These are phyloP conservation scores for Geotrichum klebahnii DNA, from an alignment of 1,139 yeast species.

Conservation along the genomic window DNA sequence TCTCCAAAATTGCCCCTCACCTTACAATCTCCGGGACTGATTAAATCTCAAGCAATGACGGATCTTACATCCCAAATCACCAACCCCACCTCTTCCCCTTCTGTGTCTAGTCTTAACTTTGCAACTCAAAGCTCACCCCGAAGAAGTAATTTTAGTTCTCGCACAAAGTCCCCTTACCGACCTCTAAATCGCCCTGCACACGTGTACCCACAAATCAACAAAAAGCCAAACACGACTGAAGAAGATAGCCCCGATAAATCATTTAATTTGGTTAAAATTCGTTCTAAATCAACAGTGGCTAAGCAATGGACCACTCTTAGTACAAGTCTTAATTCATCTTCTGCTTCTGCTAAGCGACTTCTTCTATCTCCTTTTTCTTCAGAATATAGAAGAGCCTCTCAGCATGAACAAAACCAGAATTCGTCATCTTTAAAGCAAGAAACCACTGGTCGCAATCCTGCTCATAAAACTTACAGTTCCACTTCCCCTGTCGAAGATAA, in stretches of 20 bases:
- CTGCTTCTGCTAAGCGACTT: slow-evolving; percentile 17
- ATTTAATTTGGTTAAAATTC: slow-evolving; percentile 2
- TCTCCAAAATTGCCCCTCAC: background rate
- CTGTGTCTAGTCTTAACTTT: background rate
- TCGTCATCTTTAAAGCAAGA: background rate
- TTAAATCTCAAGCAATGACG: slow-evolving; percentile 1
- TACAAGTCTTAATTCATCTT: slow-evolving; percentile 7
- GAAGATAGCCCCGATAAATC: slow-evolving; percentile 1
- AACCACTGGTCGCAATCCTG: background rate
- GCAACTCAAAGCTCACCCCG: background rate
- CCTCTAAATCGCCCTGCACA: slow-evolving; percentile 18
- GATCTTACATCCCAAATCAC: background rate
- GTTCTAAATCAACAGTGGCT: slow-evolving; percentile 20
- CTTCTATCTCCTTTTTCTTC: slow-evolving; percentile 19
- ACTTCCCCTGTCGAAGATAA: background rate
- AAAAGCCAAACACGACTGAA: background rate
- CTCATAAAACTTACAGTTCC: background rate
- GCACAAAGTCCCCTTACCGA: slow-evolving; percentile 15
- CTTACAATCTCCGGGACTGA: background rate
- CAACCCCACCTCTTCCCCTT: background rate
- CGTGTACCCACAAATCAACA: slow-evolving; percentile 15
- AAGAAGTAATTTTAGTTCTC: slow-evolving; percentile 7
- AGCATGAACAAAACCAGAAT: slow-evolving; percentile 1
- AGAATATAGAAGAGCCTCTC: slow-evolving; percentile 8
- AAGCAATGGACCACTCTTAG: slow-evolving; percentile 19